Percentiles rank a stretch among this genome's conserved stretches.
These are phyloP conservation scores for Solanum sparsipilum DNA, from an alignment of 257 asterid genomes.

Conservation along the genomic window DNA sequence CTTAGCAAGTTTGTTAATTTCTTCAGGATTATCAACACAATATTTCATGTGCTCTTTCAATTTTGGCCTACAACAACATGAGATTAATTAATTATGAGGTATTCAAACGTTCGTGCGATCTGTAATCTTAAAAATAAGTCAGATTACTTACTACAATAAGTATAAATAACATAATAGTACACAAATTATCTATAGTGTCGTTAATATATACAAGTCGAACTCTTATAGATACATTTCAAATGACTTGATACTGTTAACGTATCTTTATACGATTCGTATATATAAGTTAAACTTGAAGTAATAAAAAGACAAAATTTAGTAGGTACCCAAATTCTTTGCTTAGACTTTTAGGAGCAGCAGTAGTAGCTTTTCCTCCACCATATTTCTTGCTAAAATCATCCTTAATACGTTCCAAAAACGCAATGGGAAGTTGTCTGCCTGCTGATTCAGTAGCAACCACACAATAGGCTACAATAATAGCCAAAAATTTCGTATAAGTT, in stretches of 20 bases:
- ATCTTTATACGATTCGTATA: neutral
- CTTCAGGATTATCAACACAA: constrained; percentile 43
- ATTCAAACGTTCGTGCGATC: accelerated
- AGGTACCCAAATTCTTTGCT: constrained; percentile 39
- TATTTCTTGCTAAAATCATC: constrained; percentile 43
- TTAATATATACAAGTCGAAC: neutral
- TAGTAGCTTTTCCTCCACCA: constrained; percentile 36
- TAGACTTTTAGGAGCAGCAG: constrained; percentile 31
- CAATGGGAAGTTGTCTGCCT: constrained; percentile 42
- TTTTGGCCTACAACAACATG: constrained; percentile 26
- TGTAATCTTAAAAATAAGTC: neutral
- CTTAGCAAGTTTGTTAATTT: constrained; percentile 34
- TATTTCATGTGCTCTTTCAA: constrained; percentile 48
- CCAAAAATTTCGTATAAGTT: neutral
- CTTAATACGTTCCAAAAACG: constrained; percentile 34
- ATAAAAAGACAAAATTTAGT: neutral
- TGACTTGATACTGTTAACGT: neutral
- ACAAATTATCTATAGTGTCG: neutral
- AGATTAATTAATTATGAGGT: neutral
- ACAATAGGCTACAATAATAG: constrained; percentile 30
- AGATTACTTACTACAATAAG: neutral
- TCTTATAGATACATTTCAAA: neutral
- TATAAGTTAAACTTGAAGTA: neutral
- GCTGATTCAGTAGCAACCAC: constrained; percentile 47
- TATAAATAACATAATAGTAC: neutral